phyloP scores from a whole-genome alignment of 2,329 filamentous ascomycete genomes.

The Fusarium concolor region DNA sequence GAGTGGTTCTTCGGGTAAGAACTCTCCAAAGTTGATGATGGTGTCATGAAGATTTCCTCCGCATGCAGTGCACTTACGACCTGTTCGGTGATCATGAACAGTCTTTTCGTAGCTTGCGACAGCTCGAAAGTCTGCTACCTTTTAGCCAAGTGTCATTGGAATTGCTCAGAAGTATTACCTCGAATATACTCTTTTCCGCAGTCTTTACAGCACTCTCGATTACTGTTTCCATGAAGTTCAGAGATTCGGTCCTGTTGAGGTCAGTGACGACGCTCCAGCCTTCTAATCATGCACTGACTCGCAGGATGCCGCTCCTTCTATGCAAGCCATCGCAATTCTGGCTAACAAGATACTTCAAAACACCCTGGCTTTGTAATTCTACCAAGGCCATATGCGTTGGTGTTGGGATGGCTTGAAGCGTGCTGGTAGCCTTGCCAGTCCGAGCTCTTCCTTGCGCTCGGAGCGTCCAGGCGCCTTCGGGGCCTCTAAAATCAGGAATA shows the following conservation, averaged over 20 bases:
- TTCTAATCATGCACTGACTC: slow-evolving; percentile 44
- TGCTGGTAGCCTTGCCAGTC: slow-evolving; percentile 49
- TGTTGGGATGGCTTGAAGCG: slow-evolving; percentile 59
- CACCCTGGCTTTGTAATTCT: slow-evolving; percentile 54
- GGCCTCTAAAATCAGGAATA: slow-evolving; percentile 62
- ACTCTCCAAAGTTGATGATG: slow-evolving; percentile 60
- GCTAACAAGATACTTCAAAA: slow-evolving; percentile 58
- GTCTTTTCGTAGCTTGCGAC: slow-evolving; percentile 57
- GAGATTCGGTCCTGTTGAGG: slow-evolving; percentile 54
- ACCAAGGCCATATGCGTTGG: slow-evolving; percentile 61
- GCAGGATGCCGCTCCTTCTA: slow-evolving; percentile 58
- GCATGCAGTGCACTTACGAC: slow-evolving; percentile 57
- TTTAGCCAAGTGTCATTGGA: background rate
- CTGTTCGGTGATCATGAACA: slow-evolving; percentile 59
- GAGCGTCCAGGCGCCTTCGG: slow-evolving; percentile 59
- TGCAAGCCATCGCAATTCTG: slow-evolving; percentile 57
- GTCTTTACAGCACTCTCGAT: slow-evolving; percentile 57
- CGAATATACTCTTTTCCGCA: slow-evolving; percentile 61
- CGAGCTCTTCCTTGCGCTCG: slow-evolving; percentile 55
- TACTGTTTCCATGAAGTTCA: slow-evolving; percentile 62
- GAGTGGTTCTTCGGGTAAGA: slow-evolving; percentile 49
- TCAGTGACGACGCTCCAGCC: fast-evolving
- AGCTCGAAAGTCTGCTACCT: slow-evolving; percentile 55
- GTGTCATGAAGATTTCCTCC: slow-evolving; percentile 55
- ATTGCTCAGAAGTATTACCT: slow-evolving; percentile 38